Percentiles rank a stretch among this genome's conserved stretches.
Evolutionary conservation across 1,284 basidiomycete species (phyloP).

Genomic region (Ustilago hordei): DNA sequence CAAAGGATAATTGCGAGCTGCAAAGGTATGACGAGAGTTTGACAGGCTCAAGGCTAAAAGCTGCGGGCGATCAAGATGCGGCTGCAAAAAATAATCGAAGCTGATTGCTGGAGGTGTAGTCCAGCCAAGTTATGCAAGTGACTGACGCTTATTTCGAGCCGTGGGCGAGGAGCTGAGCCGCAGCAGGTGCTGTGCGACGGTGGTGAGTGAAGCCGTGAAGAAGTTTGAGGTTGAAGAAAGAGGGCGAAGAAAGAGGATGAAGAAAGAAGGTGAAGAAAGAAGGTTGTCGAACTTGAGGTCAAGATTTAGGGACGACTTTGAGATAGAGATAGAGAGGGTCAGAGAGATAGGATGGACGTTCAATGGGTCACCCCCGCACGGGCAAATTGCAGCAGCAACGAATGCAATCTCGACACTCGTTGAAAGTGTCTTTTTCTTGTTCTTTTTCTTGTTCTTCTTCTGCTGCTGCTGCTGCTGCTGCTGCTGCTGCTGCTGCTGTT

Average conservation of each 20-base stretch:
- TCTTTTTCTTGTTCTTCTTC: no score
- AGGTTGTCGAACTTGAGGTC: background rate
- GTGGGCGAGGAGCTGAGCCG: background rate
- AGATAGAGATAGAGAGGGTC: background rate
- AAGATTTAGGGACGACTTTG: constrained; percentile 3
- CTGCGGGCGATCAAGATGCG: background rate
- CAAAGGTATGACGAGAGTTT: background rate
- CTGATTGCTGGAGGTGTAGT: background rate
- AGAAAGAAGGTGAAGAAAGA: background rate
- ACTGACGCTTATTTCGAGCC: background rate
- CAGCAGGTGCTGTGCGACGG: constrained; percentile 7
- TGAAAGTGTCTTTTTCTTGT: background rate
- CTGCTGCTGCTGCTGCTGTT: background rate
- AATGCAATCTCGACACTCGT: background rate
- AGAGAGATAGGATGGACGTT: background rate
- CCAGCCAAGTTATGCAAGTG: background rate
- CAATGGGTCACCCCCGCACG: constrained; percentile 1
- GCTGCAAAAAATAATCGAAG: background rate
- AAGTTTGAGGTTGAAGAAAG: background rate
- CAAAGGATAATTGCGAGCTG: background rate
- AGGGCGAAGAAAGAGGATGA: background rate
- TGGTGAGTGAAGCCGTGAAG: background rate
- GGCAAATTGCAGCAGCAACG: background rate
- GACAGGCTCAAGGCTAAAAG: background rate
- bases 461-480: no score